phyloP scores from a whole-genome alignment of 2,329 filamentous ascomycete species.

The Trichoderma hamatum region DNA sequence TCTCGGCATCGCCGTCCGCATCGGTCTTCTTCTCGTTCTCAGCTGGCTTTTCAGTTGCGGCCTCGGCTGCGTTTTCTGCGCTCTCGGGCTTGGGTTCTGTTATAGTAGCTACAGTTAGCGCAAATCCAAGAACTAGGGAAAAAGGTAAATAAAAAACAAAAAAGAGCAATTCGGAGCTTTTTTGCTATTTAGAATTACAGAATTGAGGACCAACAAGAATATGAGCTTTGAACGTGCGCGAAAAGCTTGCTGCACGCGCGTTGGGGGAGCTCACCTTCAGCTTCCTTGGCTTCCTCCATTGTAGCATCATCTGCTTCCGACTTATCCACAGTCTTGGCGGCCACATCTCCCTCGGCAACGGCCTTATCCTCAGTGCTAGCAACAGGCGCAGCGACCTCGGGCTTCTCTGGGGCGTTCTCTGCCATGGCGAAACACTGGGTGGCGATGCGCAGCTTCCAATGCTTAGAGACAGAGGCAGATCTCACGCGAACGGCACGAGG shows the following conservation, averaged over 20 bases:
- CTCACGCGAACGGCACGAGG: slow-evolving; percentile 27
- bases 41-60: slow-evolving; percentile 37
- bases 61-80: slow-evolving; percentile 38
- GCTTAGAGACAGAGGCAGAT: slow-evolving; percentile 13
- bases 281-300: slow-evolving; percentile 37
- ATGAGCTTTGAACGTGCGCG: slow-evolving; percentile 18
- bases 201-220: not conserved
- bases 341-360: slow-evolving; percentile 32
- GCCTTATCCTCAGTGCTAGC: slow-evolving; percentile 38
- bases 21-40: slow-evolving; percentile 34
- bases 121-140: not conserved
- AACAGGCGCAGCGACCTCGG: slow-evolving; percentile 40
- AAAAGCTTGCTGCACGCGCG: slow-evolving; percentile 16
- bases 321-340: slow-evolving; percentile 33
- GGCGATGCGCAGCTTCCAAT: slow-evolving; percentile 32
- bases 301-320: slow-evolving; percentile 31
- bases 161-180: not conserved
- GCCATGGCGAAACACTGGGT: slow-evolving; percentile 41
- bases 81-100: slow-evolving; percentile 38
- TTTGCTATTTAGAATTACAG: not conserved
- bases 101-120: slow-evolving; percentile 36
- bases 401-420: slow-evolving; percentile 44
- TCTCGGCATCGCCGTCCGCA: slow-evolving; percentile 58
- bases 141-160: not conserved
- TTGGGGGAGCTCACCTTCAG: slow-evolving; percentile 38